Evolutionary conservation across 2,329 filamentous ascomycete genomes (phyloP).

Genomic region (Arthrocladium fulminans): DNA sequence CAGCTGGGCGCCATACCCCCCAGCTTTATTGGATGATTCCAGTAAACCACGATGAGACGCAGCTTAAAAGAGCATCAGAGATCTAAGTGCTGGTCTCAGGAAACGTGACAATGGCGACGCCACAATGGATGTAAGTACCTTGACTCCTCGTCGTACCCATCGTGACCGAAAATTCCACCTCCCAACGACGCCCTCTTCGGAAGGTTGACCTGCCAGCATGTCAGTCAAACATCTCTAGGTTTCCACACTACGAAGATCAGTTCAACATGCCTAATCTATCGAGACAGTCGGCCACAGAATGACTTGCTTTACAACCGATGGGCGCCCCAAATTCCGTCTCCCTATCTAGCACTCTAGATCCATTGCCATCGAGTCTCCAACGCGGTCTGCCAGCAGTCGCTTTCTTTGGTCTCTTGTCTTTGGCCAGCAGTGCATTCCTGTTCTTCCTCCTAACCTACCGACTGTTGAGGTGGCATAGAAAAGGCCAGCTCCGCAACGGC

Average conservation of each 20-base stretch:
- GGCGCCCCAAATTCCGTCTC: neutral
- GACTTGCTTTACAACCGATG: neutral
- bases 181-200: too few relatives aligned
- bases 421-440: conserved; percentile 36
- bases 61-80: too few relatives aligned
- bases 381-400: conserved; percentile 40
- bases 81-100: too few relatives aligned
- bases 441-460: conserved; percentile 44
- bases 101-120: too few relatives aligned
- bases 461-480: conserved; percentile 42
- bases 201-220: too few relatives aligned
- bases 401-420: conserved; percentile 40
- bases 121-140: too few relatives aligned
- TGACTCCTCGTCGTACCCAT: too few relatives aligned
- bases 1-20: too few relatives aligned
- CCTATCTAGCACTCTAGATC: conserved; percentile 22
- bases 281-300: neutral
- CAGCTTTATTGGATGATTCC: neutral
- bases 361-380: conserved; percentile 28
- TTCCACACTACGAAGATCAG: too few relatives aligned
- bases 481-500: conserved; percentile 42
- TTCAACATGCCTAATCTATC: neutral
- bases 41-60: neutral
- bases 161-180: too few relatives aligned
- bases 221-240: too few relatives aligned